Percentiles rank a stretch among this genome's conserved stretches.
Evolutionary conservation across 2,329 filamentous ascomycete species (phyloP).

Genomic region (Pestalotiopsis sp.): DNA sequence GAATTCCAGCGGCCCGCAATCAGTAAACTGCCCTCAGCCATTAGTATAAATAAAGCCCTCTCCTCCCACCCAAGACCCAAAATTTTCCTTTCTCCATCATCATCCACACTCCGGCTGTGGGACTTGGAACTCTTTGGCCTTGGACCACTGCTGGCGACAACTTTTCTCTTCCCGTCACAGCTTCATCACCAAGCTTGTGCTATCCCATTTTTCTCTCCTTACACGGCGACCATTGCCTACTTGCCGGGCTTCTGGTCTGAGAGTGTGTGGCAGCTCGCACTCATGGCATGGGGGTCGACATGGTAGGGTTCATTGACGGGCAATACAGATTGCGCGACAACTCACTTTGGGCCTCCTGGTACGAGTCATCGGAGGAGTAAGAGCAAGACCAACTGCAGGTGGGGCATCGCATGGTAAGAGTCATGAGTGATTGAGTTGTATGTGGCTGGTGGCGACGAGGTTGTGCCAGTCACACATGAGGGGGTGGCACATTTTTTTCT

Average conservation of each 20-base stretch:
- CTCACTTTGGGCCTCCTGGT: not conserved
- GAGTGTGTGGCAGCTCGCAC: not conserved
- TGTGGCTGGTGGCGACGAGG: not conserved
- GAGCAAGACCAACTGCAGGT: not conserved
- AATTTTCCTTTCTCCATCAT: not conserved
- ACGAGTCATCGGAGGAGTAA: not conserved
- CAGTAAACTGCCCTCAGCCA: not conserved
- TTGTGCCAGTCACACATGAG: not conserved
- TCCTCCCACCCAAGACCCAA: not conserved
- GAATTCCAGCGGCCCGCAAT: not conserved
- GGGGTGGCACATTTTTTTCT: not conserved
- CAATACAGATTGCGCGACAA: not conserved
- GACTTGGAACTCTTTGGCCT: not conserved
- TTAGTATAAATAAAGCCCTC: not conserved
- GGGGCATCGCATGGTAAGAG: not conserved
- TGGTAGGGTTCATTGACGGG: not conserved
- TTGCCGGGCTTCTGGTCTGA: not conserved
- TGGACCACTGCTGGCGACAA: not conserved
- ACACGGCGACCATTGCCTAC: not conserved
- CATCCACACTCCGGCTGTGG: not conserved
- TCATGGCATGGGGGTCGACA: not conserved
- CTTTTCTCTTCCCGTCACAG: not conserved
- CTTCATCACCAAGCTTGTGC: not conserved
- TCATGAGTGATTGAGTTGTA: not conserved
- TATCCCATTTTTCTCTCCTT: not conserved